A percentile compares a stretch with the other conserved stretches of the same genome.
Conservation (phyloP, 208 protist genomes). For the Acanthamoeba sp. region DNA sequence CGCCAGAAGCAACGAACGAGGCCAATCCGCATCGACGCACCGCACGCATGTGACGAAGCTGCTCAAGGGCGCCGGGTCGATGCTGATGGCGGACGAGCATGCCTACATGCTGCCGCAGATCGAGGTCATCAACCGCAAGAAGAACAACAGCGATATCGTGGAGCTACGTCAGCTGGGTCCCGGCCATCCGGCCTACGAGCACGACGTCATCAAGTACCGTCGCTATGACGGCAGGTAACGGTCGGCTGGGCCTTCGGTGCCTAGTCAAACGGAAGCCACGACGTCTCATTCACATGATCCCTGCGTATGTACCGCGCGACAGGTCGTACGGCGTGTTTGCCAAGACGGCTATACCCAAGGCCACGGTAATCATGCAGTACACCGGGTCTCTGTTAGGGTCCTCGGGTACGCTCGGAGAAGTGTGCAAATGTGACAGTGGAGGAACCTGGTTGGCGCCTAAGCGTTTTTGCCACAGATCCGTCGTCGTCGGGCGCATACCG, state of each 20-base stretch:
- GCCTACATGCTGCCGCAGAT: background rate
- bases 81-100: background rate
- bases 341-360: background rate
- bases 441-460: too few species aligned
- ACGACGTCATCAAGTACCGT: background rate
- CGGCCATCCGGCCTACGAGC: background rate
- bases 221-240: background rate
- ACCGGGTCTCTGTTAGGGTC: background rate
- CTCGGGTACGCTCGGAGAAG: too few species aligned
- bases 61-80: too few species aligned
- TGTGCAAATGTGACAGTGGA: too few species aligned
- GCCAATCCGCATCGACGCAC: too few species aligned
- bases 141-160: background rate
- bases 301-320: background rate
- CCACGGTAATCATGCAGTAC: background rate
- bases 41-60: background rate
- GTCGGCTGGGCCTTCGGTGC: too few species aligned
- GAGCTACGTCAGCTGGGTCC: background rate
- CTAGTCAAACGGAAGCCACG: background rate
- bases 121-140: background rate
- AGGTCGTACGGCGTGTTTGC: constrained; percentile 2
- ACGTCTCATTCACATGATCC: background rate
- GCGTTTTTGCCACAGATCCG: too few species aligned
- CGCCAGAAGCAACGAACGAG: too few species aligned
- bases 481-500: background rate